Evolutionary conservation across 257 asterid species (phyloP), one percentile per base, ranked within the genome.

Genomic region (Lantana camara): DNA sequence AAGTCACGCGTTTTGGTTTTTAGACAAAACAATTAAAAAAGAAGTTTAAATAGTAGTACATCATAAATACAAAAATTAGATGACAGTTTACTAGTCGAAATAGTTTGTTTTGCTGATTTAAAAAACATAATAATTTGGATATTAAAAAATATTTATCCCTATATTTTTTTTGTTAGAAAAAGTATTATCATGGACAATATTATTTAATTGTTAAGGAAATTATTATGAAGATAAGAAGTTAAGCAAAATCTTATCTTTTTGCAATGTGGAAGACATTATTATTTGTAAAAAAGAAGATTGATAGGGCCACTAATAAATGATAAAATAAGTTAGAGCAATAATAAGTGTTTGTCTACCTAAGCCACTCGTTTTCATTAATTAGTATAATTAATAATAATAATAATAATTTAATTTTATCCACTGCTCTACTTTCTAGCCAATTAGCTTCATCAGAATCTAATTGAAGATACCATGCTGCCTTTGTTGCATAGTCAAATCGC

Each of bases 221-320:
- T 27, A 27, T 27, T 27, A 27, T 27, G 32, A 27, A 2, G 32
- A 27, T 27, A 27, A 27, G 32, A 27, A 27, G n/a, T 27, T 27
- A 27, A 27, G 34, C 2, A 62, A 62, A 47, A 13, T 3, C 37
- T 45, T 20, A 11, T 32, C 7, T 48, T 19, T n/a, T 63, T 49
- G 24, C 17, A 29, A 46, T 45, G 32, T 13, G 51, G 51, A 17
- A 17, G 23, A 8, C 37, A 34, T 60, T 16, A 20, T 63, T 19
- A 1, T 21, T 37, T 41, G 3, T 19, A 52, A 52, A 16, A 42
- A 16, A 24, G 56, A 52, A 2, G 2, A 27, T 38, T 42, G n/a
- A 30, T 66, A 40, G 63, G 56, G 13, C 15, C 55, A 61, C 63
- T 35, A 50, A 53, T 64, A 64, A 50, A 52, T 38, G 19, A 51